These are phyloP conservation scores for Penicillium coprophilum DNA, from an alignment of 495 filamentous ascomycete genomes.

Conservation along the genomic window DNA sequence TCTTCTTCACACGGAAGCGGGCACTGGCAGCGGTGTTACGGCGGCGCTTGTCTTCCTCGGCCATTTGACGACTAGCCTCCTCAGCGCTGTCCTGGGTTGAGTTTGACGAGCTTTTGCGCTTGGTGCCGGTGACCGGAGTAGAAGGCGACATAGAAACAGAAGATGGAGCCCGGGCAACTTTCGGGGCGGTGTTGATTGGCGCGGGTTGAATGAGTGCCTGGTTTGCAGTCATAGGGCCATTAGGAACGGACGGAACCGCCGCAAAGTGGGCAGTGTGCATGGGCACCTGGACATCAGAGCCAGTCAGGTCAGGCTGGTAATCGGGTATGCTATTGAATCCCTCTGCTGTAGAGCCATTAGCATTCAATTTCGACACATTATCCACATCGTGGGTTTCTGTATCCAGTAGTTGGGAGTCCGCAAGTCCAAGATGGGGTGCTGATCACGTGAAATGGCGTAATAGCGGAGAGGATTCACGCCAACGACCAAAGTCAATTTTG, in stretches of 20 bases:
- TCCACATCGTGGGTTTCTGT: constrained; percentile 14
- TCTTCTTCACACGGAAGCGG: constrained; percentile 99
- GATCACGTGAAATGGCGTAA: constrained; percentile 49
- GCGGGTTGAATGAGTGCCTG: constrained; percentile 26
- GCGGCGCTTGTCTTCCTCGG: constrained; percentile 96
- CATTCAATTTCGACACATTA: constrained; percentile 11
- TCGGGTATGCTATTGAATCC: constrained; percentile 42
- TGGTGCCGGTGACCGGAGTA: constrained; percentile 28
- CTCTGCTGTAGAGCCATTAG: constrained; percentile 27
- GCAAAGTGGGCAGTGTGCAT: constrained; percentile 34
- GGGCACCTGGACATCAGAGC: constrained; percentile 26
- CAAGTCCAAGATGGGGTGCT: not conserved
- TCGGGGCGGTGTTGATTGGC: constrained; percentile 23
- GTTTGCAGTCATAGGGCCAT: constrained; percentile 19
- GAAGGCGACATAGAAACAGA: constrained; percentile 19
- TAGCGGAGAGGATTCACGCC: constrained; percentile 29
- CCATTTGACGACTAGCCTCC: constrained; percentile 63
- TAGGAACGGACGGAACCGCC: constrained; percentile 24
- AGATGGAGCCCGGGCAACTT: constrained; percentile 21
- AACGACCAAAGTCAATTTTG: constrained; percentile 24
- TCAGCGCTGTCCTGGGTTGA: constrained; percentile 36
- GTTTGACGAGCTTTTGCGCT: constrained; percentile 46
- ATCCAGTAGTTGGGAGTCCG: constrained; percentile 2
- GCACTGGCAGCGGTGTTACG: constrained; percentile 95
- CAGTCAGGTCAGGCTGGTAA: constrained; percentile 34